Evolutionary conservation across 2,329 filamentous ascomycete species (phyloP), one percentile per base, ranked within the genome.

Genomic region (Colletotrichum simmondsii): DNA sequence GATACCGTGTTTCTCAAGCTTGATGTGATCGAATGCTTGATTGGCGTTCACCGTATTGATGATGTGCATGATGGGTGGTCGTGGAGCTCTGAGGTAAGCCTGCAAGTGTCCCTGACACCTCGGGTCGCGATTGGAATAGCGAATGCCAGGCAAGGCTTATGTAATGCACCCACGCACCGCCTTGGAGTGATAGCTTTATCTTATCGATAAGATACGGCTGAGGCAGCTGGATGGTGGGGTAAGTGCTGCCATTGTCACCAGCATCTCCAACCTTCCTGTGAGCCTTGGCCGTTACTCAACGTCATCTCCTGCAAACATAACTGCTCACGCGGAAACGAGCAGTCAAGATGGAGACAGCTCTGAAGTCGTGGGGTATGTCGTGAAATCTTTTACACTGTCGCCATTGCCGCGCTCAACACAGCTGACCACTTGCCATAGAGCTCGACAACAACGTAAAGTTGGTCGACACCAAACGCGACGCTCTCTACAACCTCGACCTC

Each of bases 381-480:
- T 22, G 4, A 19, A 11, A 22, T 5, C 8, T 19, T 19, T 19
- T 42, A 3, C 19, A 24, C 6, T n/a, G 37, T 22, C 46, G 22
- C 19, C 61, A 49, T 60, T 58, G 30, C 6, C 53, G 52, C 32
- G 5, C 2, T 11, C 16, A 7, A 26, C 3, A 26, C 16, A 16
- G 59, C 56, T 74, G 28, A 54, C 49, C 61, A 32, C 70, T 65
- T 37, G 53, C 66, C 67, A 52, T 73, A 97, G 96, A 98, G 88
- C 90, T 97, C 80, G 94, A 97, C 81, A 97, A 97, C 83, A 92
- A 93, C 74, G 87, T 95, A 84, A 89, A 92, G 80, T 90, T 98
- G 74, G 92, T 98, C 79, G 95, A 99, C 81, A 90, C 94, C 65
- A 91, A 91, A 77, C 94, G 95, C 79, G 97, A 99, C 83, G 95